A percentile compares a stretch with the other conserved stretches of the same genome.
Evolutionary conservation across 192 early-diverging fungal genomes (phyloP).

Genomic region (Mortierella claussenii): DNA sequence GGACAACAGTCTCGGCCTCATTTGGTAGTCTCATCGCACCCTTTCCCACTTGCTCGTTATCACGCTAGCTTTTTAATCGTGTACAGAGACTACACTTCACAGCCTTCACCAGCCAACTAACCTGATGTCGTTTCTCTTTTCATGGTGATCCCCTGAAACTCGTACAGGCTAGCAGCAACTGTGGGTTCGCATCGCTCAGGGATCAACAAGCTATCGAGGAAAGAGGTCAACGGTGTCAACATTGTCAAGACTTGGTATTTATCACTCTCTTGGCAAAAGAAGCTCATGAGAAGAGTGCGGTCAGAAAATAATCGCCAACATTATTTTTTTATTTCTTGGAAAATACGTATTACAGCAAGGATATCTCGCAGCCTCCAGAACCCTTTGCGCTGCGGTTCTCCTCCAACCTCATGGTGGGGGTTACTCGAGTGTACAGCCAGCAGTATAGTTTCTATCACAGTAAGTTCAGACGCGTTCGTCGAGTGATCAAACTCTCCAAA

Average conservation of each 20-base stretch:
- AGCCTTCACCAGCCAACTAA: too few relatives aligned
- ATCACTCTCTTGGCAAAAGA: neutral
- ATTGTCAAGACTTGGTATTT: constrained; percentile 60
- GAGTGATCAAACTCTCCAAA: too few relatives aligned
- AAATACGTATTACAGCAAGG: constrained; percentile 1
- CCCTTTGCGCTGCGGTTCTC: constrained; percentile 66
- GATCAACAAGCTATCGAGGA: constrained; percentile 63
- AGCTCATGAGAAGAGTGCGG: too few relatives aligned
- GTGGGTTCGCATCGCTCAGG: constrained; percentile 57
- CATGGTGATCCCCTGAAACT: neutral
- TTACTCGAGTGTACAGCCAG: constrained; percentile 62
- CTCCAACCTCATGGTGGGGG: constrained; percentile 70
- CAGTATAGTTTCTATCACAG: constrained; percentile 66
- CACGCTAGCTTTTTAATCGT: too few relatives aligned
- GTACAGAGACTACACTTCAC: too few relatives aligned
- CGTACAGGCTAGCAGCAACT: constrained; percentile 63
- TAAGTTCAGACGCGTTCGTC: too few relatives aligned
- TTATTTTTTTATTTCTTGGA: neutral
- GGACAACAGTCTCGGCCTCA: constrained; percentile 59
- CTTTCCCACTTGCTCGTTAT: too few relatives aligned
- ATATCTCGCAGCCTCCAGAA: constrained; percentile 57
- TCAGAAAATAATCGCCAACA: neutral
- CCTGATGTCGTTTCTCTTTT: neutral
- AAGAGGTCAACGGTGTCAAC: constrained; percentile 65
- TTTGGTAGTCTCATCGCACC: too few relatives aligned